phyloP scores from a whole-genome alignment of 768 basidiomycete species.

The Megacollybia marginata region DNA sequence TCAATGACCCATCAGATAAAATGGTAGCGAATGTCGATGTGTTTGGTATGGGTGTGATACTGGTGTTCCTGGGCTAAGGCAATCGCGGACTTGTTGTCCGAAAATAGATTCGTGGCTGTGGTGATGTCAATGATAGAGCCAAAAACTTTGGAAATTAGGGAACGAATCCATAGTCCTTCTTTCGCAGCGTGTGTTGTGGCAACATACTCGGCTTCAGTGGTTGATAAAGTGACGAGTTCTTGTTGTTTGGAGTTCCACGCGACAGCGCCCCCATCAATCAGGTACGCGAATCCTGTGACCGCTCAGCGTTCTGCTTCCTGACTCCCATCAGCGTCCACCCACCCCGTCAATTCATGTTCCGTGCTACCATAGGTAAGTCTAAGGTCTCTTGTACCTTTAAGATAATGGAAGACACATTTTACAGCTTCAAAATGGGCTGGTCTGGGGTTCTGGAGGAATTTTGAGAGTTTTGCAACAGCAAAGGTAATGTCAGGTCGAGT shows the following conservation, averaged over 20 bases:
- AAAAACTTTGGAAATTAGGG: constrained; percentile 8
- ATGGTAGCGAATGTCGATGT: too few relatives aligned
- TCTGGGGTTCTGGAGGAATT: constrained; percentile 19
- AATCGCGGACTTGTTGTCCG: too few relatives aligned
- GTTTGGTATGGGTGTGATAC: too few relatives aligned
- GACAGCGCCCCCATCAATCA: constrained; percentile 20
- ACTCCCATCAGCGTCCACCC: constrained; percentile 2
- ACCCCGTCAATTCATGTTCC: neutral
- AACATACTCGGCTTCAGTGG: too few relatives aligned
- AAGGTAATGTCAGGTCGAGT: too few relatives aligned
- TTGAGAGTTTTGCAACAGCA: constrained; percentile 13
- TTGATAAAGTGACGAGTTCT: constrained; percentile 17
- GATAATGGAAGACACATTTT: constrained; percentile 25
- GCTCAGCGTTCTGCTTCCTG: constrained; percentile 1
- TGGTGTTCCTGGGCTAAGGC: too few relatives aligned
- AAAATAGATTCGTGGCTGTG: constrained; percentile 4
- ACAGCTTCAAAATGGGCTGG: constrained; percentile 23
- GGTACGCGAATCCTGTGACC: constrained; percentile 24
- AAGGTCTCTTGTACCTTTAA: too few relatives aligned
- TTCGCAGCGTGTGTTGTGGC: too few relatives aligned
- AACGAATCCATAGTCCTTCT: constrained; percentile 16
- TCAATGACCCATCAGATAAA: constrained; percentile 18
- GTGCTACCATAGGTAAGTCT: constrained; percentile 5
- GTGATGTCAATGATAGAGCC: neutral
- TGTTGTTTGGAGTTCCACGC: constrained; percentile 27